Percentiles rank a stretch among this genome's conserved stretches.
phyloP scores from a whole-genome alignment of 192 early-diverging fungal species.

The Thoreauomyces humboldtii region DNA sequence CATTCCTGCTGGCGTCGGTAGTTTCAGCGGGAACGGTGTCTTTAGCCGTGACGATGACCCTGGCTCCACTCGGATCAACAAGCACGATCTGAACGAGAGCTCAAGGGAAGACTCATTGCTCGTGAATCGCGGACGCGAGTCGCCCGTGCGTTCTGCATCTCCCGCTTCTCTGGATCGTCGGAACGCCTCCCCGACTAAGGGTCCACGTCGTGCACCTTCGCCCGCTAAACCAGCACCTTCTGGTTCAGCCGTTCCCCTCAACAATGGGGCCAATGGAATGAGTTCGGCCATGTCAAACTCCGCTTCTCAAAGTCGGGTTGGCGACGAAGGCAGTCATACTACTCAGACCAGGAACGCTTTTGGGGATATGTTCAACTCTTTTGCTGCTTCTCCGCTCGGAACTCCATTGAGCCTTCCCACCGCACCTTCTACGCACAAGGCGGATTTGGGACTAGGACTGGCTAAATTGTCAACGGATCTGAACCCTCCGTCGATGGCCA shows the following conservation, averaged over 20 bases:
- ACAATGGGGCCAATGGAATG: no score
- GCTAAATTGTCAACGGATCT: conserved; percentile 1
- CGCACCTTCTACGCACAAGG: not conserved
- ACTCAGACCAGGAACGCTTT: conserved; percentile 1
- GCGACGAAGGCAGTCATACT: not conserved
- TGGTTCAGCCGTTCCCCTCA: no score
- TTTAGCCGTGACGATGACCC: conserved; percentile 20
- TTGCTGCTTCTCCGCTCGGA: conserved; percentile 5
- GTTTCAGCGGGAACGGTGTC: conserved; percentile 28
- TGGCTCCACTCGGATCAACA: not conserved
- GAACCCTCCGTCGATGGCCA: conserved; percentile 2
- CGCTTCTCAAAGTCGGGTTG: not conserved
- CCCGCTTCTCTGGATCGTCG: conserved; percentile 5
- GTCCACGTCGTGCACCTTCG: not conserved
- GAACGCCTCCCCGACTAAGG: conserved; percentile 3
- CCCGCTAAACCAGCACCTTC: not conserved
- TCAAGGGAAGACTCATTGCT: conserved; percentile 1
- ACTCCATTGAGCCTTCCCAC: not conserved
- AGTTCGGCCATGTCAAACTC: not conserved
- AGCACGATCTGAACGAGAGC: not conserved
- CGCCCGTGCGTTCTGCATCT: conserved; percentile 22
- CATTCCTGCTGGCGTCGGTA: conserved; percentile 25
- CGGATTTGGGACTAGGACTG: not conserved
- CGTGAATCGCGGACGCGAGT: conserved; percentile 14
- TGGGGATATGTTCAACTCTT: conserved; percentile 26